Evolutionary conservation across 2,329 filamentous ascomycete species (phyloP).

Genomic region (Acephala macrosclerotiorum): DNA sequence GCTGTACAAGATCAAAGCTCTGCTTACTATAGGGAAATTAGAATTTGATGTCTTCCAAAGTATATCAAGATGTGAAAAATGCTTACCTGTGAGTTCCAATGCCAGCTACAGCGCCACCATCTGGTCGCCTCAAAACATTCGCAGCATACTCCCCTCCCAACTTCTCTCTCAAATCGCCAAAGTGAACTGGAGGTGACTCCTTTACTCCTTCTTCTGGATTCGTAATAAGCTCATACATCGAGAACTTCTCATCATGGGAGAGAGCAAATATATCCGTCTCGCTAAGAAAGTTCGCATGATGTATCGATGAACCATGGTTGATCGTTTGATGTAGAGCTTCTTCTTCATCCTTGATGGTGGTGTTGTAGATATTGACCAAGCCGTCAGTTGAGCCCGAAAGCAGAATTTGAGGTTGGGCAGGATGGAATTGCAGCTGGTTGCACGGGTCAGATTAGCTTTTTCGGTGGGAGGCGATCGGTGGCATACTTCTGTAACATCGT

Average conservation of each 20-base stretch:
- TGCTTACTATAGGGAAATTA: conserved; percentile 52
- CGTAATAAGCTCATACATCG: conserved; percentile 74
- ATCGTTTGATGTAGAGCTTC: conserved; percentile 80
- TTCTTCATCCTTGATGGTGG: conserved; percentile 74
- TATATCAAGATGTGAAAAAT: conserved; percentile 20
- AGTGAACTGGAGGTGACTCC: conserved; percentile 56
- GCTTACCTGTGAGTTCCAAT: conserved; percentile 73
- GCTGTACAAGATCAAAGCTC: conserved; percentile 66
- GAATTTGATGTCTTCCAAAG: neutral
- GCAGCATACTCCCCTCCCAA: conserved; percentile 78
- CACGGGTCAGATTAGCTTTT: conserved; percentile 37
- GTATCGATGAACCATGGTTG: conserved; percentile 78
- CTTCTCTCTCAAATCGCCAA: conserved; percentile 73
- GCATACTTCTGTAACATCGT: conserved; percentile 68
- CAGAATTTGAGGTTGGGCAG: conserved; percentile 64
- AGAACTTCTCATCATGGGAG: conserved; percentile 80
- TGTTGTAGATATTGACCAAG: conserved; percentile 80
- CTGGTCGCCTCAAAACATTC: conserved; percentile 67
- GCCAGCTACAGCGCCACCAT: conserved; percentile 67
- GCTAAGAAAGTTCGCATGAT: conserved; percentile 76
- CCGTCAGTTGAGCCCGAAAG: conserved; percentile 83
- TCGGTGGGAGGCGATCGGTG: neutral
- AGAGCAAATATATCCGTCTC: conserved; percentile 72
- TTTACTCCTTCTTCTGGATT: conserved; percentile 64
- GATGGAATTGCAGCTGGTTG: conserved; percentile 65